Evolutionary conservation across 139 green algal species (phyloP).

Genomic region (Micractinium sp.): DNA sequence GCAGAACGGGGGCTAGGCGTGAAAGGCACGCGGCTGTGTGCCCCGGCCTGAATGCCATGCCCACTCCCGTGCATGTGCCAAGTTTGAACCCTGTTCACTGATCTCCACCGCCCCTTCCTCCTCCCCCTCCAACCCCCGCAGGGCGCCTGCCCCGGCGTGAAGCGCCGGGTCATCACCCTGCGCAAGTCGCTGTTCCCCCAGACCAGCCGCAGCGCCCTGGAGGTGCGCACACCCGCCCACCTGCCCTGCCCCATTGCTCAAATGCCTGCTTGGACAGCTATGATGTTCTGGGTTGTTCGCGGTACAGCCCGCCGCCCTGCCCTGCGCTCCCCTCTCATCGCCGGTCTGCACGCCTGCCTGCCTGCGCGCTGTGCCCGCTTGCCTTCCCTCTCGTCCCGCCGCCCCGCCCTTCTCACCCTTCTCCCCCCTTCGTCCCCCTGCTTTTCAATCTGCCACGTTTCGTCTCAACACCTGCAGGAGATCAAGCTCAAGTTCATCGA

Average conservation of each 20-base stretch:
- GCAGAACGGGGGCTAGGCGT: too few species aligned
- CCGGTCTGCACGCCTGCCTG: too few species aligned
- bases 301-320: not conserved
- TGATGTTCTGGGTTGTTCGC: too few species aligned
- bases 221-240: slow-evolving; percentile 53
- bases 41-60: too few species aligned
- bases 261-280: not conserved
- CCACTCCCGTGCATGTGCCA: not conserved
- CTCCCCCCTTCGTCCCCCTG: too few species aligned
- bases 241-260: not conserved
- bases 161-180: slow-evolving; percentile 98
- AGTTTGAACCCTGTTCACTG: not conserved
- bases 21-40: too few species aligned
- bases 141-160: slow-evolving; percentile 86
- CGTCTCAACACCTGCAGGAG: slow-evolving; percentile 38
- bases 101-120: not conserved
- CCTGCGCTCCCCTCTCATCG: too few species aligned
- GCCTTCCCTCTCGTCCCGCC: too few species aligned
- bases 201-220: slow-evolving; percentile 88
- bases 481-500: slow-evolving; percentile 98
- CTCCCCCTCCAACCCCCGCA: slow-evolving; percentile 18
- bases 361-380: too few species aligned
- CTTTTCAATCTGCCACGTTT: not conserved
- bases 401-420: too few species aligned
- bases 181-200: slow-evolving; percentile 92